Evolutionary conservation across 1,284 basidiomycete genomes (phyloP).

Genomic region (Ustilago hordei): DNA sequence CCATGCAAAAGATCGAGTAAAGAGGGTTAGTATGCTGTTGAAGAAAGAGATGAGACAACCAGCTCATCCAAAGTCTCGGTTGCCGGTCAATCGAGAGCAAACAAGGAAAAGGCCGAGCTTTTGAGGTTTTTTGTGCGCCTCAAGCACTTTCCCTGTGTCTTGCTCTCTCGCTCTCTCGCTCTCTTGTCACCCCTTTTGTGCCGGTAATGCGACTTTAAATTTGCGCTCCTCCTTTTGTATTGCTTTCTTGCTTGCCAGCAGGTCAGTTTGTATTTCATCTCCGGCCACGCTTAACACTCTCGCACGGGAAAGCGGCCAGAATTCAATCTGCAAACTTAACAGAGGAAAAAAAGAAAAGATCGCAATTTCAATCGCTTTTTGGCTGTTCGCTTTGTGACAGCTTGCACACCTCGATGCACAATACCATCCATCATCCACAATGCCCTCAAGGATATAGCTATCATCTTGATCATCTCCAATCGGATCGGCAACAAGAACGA

Average conservation of each 20-base stretch:
- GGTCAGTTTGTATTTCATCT: background rate
- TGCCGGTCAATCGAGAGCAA: background rate
- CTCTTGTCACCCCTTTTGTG: background rate
- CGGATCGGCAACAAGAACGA: background rate
- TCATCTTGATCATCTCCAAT: too few species aligned
- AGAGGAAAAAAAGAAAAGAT: too few species aligned
- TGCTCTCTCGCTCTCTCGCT: background rate
- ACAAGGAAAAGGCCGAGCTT: background rate
- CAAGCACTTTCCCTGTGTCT: background rate
- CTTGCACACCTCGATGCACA: too few species aligned
- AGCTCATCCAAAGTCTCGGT: background rate
- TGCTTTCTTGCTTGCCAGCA: background rate
- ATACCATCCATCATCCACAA: too few species aligned
- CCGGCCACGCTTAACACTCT: too few species aligned
- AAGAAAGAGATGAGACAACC: too few species aligned
- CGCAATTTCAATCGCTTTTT: too few species aligned
- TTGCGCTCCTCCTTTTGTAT: background rate
- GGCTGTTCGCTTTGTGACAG: too few species aligned
- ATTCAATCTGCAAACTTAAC: background rate
- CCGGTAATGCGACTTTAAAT: background rate
- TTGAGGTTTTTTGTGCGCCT: background rate
- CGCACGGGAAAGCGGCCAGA: too few species aligned
- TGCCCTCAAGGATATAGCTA: too few species aligned
- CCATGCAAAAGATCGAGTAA: background rate
- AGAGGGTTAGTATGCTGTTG: background rate